phyloP scores from a whole-genome alignment of 2,329 filamentous ascomycete genomes.

The Didymella arachidicola region DNA sequence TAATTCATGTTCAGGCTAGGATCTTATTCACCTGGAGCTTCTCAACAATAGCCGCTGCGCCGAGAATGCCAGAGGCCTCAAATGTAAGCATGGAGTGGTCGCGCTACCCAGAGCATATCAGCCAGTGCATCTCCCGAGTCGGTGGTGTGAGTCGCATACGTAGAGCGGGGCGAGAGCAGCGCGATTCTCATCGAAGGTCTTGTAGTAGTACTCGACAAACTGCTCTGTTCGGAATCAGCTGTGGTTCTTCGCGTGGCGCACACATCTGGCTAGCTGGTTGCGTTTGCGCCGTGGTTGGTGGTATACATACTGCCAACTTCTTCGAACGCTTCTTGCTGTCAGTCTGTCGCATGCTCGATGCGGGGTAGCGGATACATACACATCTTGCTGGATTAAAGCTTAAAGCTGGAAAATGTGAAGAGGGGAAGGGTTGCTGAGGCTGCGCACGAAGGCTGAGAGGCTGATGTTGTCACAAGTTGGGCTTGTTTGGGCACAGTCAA shows the following conservation, averaged over 20 bases:
- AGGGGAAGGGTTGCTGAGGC: neutral
- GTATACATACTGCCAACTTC: constrained; percentile 53
- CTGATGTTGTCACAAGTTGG: constrained; percentile 21
- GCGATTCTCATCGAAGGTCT: constrained; percentile 80
- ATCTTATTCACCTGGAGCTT: constrained; percentile 75
- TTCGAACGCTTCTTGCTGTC: constrained; percentile 26
- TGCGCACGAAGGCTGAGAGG: constrained; percentile 21
- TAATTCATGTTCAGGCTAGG: neutral
- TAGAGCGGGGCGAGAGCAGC: constrained; percentile 74
- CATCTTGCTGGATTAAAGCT: constrained; percentile 22
- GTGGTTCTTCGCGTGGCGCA: constrained; percentile 1
- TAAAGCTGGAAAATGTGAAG: neutral
- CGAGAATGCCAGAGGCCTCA: constrained; percentile 73
- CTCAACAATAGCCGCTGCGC: constrained; percentile 71
- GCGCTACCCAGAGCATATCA: constrained; percentile 62
- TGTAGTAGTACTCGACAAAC: constrained; percentile 92
- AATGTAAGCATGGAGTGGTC: constrained; percentile 93
- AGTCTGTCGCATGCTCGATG: constrained; percentile 20
- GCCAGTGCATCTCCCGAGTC: constrained; percentile 3
- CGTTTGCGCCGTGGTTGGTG: constrained; percentile 5
- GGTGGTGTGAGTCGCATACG: constrained; percentile 63
- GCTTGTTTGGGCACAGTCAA: constrained; percentile 33
- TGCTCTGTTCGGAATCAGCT: constrained; percentile 66
- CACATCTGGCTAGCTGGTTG: neutral
- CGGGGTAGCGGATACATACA: constrained; percentile 29